Evolutionary conservation across 2,329 filamentous ascomycete genomes (phyloP).

Genomic region (Fusarium avenaceum): DNA sequence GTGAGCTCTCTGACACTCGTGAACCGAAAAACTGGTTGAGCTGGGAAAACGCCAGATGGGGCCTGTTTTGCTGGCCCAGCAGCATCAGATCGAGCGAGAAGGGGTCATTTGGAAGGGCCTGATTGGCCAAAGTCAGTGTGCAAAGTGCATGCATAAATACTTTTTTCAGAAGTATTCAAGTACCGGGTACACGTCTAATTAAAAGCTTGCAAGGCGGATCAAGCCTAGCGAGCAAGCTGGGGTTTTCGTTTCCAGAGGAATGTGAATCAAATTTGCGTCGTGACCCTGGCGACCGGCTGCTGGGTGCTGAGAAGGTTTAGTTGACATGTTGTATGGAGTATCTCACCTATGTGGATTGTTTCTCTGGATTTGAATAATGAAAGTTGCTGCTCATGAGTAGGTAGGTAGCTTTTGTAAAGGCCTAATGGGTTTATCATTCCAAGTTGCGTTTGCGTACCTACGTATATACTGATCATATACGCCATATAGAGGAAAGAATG

Average conservation of each 20-base stretch:
- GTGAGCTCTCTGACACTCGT: background rate
- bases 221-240: slow-evolving; percentile 31
- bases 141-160: slow-evolving; percentile 51
- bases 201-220: slow-evolving; percentile 38
- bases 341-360: background rate
- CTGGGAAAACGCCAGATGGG: slow-evolving; percentile 20
- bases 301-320: slow-evolving; percentile 9
- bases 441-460: background rate
- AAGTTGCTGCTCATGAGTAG: background rate
- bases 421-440: background rate
- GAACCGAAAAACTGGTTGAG: slow-evolving; percentile 13
- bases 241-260: slow-evolving; percentile 48
- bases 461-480: background rate
- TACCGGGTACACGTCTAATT: slow-evolving; percentile 33
- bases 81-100: slow-evolving; percentile 33
- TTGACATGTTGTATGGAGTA: slow-evolving; percentile 15
- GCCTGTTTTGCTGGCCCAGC: slow-evolving; percentile 30
- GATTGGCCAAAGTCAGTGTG: slow-evolving; percentile 19
- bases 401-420: background rate
- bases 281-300: slow-evolving; percentile 37
- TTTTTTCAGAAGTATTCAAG: slow-evolving; percentile 24
- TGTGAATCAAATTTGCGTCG: slow-evolving; percentile 43
- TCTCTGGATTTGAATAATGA: slow-evolving; percentile 6
- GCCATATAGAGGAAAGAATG: background rate
- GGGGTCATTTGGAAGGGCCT: slow-evolving; percentile 4